Conservation (phyloP, 176 grass and related monocot species). For the Poa pratensis region DNA sequence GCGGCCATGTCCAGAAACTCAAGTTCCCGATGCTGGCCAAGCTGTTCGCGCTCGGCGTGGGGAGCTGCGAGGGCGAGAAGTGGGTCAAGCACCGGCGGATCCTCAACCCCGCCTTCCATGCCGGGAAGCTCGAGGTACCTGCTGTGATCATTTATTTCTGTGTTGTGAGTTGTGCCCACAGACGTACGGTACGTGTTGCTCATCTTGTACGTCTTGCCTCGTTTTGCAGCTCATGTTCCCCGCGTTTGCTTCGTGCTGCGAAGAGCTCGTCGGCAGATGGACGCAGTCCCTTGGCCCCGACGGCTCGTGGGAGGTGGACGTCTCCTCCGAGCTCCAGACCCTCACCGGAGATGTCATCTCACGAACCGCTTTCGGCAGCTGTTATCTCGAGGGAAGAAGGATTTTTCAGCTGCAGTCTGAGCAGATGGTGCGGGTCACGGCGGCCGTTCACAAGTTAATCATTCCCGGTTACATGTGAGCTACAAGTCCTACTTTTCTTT, state of each 20-base stretch:
- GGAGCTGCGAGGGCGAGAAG: neutral
- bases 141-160: too few relatives aligned
- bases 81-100: neutral
- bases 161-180: too few relatives aligned
- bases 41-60: neutral
- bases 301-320: neutral
- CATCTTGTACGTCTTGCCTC: neutral
- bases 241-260: neutral
- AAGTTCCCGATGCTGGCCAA: neutral
- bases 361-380: neutral
- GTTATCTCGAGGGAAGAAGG: neutral
- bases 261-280: neutral
- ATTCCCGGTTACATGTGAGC: neutral
- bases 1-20: neutral
- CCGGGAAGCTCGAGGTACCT: neutral
- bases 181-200: too few relatives aligned
- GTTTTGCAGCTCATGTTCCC: neutral
- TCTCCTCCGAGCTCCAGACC: neutral
- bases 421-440: neutral
- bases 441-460: neutral
- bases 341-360: conserved; percentile 3
- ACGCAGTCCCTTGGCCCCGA: neutral
- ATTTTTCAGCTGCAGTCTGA: neutral
- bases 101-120: neutral
- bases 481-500: too few relatives aligned